Base-by-base conservation (phyloP, 2,329 filamentous ascomycete species). In the Alternaria triticimaculans region DNA sequence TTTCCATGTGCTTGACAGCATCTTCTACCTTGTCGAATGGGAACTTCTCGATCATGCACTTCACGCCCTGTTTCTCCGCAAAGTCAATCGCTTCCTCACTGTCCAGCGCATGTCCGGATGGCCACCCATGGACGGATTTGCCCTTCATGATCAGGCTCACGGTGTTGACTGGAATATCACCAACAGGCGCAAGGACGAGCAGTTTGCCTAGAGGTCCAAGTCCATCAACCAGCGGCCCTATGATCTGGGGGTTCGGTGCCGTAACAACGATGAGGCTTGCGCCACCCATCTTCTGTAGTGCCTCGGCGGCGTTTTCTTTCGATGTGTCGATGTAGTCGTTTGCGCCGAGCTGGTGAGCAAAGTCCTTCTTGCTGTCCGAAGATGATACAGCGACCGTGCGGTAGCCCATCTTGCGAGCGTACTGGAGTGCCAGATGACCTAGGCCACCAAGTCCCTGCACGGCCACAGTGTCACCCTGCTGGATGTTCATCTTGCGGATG, bases 201-300 rank as follows among this genome's bases (percentile, higher is more conserved):
- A 92, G 71, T 74, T 87, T 90, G 11, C 90, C 89, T 8, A 80
- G 77, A 0, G 84, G 72, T 5, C 81, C 85, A 8, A 90, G 81
- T 3, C 86, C 90, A 3, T 75, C 81, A 2, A 89, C 78, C 26
- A 92, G 73, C 5, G 83, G 82, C 2, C 81, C 72, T 55, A 92
- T 85, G 30, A 86, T 80, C 58, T 86, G 80, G 1, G 87, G 82
- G 72, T 87, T 88, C 6, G 89, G 89, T 4, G 88, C 89, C 4
- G 89, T 92, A 43, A 87, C 82, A 5, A 91, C 83, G 60, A 92
- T 86, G 55, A 90, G 78, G 4, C 83, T 82, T 0, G 89, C 90
- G 25, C 89, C 89, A 15, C 89, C 89, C 20, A 91, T 78, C 67
- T 84, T 84, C 78, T 80, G 80, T 33, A 91, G 81, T 60, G 83